These are phyloP conservation scores for Rhizopus sp. DNA, from an alignment of 371 early-diverging fungal genomes.

Conservation along the genomic window DNA sequence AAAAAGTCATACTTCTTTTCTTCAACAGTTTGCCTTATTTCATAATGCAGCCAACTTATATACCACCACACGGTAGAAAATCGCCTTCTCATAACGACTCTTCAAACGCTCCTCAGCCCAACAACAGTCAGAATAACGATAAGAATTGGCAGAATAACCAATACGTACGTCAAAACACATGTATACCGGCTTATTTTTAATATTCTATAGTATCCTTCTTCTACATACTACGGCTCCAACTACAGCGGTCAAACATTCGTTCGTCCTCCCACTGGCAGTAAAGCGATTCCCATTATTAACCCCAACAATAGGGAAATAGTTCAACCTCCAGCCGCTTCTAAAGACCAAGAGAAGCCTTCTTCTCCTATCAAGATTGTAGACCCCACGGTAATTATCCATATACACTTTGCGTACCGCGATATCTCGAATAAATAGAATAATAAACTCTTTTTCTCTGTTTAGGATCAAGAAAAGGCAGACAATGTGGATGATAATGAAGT, in stretches of 20 bases:
- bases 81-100: conserved; percentile 34
- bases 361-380: conserved; percentile 67
- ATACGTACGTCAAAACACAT: conserved; percentile 25
- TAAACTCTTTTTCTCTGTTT: not conserved
- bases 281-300: conserved; percentile 73
- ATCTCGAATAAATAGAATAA: no score
- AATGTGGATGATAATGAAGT: conserved; percentile 44
- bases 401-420: conserved; percentile 13
- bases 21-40: no score
- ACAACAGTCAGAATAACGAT: conserved; percentile 19
- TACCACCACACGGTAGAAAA: conserved; percentile 36
- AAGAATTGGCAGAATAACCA: conserved; percentile 23
- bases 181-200: not conserved
- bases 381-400: conserved; percentile 42
- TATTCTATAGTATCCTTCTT: conserved; percentile 33
- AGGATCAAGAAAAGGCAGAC: conserved; percentile 43
- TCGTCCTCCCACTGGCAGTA: conserved; percentile 47
- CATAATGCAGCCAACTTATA: conserved; percentile 25
- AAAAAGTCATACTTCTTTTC: no score
- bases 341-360: conserved; percentile 33
- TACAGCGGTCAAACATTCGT: conserved; percentile 46
- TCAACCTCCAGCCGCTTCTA: conserved; percentile 33
- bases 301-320: conserved; percentile 74
- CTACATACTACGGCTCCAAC: conserved; percentile 31
- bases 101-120: conserved; percentile 30